These are phyloP conservation scores for Salix udensis DNA, from an alignment of 345 rosid genomes.

Conservation along the genomic window DNA sequence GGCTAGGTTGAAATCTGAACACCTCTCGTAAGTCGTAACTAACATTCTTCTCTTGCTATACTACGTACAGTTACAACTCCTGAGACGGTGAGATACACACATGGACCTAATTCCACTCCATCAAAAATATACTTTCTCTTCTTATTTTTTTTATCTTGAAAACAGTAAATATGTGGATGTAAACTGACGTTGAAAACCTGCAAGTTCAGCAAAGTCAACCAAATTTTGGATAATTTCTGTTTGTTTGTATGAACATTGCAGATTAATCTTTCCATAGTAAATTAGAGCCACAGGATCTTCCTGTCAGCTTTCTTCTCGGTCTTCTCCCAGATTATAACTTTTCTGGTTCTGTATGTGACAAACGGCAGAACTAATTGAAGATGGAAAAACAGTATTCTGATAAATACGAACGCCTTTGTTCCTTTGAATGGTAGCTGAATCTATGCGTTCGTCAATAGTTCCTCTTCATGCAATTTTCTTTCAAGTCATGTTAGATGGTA, in stretches of 20 bases:
- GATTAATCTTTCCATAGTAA: not conserved
- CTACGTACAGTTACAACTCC: not conserved
- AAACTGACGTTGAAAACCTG: too few relatives aligned
- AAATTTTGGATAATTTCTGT: not conserved
- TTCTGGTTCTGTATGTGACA: too few relatives aligned
- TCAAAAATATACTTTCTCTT: not conserved
- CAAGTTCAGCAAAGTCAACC: too few relatives aligned
- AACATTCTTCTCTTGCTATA: not conserved
- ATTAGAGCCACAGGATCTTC: not conserved
- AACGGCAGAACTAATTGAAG: not conserved
- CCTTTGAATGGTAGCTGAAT: slow-evolving; percentile 13
- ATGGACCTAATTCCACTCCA: not conserved
- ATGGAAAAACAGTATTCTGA: not conserved
- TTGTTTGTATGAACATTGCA: not conserved
- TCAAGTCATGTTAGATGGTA: not conserved
- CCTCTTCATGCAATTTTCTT: not conserved
- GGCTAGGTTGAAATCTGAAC: not conserved
- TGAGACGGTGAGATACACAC: not conserved
- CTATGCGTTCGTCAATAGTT: not conserved
- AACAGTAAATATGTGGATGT: too few relatives aligned
- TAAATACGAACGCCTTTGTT: not conserved
- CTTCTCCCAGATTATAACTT: too few relatives aligned
- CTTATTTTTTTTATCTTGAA: too few relatives aligned
- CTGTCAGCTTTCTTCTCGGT: too few relatives aligned
- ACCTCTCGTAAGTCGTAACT: not conserved